phyloP scores from a whole-genome alignment of 2,329 filamentous ascomycete species.

The Botryotinia globosa region DNA sequence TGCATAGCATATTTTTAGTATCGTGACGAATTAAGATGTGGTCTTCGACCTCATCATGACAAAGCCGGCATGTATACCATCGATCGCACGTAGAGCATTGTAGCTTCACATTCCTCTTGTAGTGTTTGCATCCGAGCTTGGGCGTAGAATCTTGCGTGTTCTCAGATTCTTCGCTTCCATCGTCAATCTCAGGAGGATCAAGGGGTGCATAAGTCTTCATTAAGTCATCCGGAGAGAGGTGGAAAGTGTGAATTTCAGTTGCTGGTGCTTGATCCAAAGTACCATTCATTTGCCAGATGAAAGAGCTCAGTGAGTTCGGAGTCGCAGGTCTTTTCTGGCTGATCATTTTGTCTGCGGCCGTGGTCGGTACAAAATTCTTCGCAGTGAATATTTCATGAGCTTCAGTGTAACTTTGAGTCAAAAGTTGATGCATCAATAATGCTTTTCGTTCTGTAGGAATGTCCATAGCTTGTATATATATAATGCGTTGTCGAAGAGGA shows the following conservation, averaged over 20 bases:
- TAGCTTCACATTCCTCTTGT: slow-evolving; percentile 91
- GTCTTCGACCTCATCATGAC: slow-evolving; percentile 80
- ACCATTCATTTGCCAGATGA: slow-evolving; percentile 55
- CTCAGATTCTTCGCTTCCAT: slow-evolving; percentile 40
- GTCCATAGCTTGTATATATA: slow-evolving; percentile 62
- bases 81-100: slow-evolving; percentile 86
- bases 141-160: slow-evolving; percentile 34
- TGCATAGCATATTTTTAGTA: slow-evolving; percentile 95
- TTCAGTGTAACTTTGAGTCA: slow-evolving; percentile 65
- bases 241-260: slow-evolving; percentile 43
- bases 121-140: slow-evolving; percentile 81
- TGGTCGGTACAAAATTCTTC: slow-evolving; percentile 31
- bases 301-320: slow-evolving; percentile 50
- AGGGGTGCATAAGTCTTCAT: slow-evolving; percentile 63
- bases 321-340: slow-evolving; percentile 44
- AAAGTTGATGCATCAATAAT: slow-evolving; percentile 64
- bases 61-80: slow-evolving; percentile 95
- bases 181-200: slow-evolving; percentile 49
- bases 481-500: slow-evolving; percentile 62
- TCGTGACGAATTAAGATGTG: slow-evolving; percentile 76
- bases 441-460: slow-evolving; percentile 64
- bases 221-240: slow-evolving; percentile 59
- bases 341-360: slow-evolving; percentile 34
- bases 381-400: slow-evolving; percentile 40
- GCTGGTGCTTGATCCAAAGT: slow-evolving; percentile 26